Evolutionary conservation across 345 rosid genomes (phyloP).

Genomic region (Brassica rapa): DNA sequence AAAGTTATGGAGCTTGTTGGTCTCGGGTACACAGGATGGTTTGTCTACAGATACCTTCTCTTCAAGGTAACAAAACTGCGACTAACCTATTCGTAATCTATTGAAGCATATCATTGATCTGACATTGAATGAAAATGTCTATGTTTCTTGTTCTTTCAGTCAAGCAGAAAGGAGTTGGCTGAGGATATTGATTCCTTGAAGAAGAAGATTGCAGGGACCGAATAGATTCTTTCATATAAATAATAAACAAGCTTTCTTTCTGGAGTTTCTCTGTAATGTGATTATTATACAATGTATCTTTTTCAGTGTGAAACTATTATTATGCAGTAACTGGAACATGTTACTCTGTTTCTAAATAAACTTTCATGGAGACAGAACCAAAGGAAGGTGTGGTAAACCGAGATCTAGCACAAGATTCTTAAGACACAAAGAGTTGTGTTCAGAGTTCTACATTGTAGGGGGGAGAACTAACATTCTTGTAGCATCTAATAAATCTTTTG

Average conservation of each 20-base stretch:
- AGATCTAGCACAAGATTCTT: too few species aligned
- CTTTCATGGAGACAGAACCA: too few species aligned
- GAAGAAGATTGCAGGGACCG: constrained; percentile 93
- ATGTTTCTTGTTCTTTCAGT: constrained; percentile 49
- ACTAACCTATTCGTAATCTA: neutral
- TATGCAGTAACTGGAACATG: too few species aligned
- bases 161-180: constrained; percentile 93
- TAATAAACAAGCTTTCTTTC: neutral
- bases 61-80: constrained; percentile 70
- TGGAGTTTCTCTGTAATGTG: constrained; percentile 28
- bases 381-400: too few species aligned
- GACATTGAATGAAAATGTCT: constrained; percentile 3
- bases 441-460: too few species aligned
- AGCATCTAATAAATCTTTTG: too few species aligned
- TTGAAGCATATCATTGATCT: constrained; percentile 1
- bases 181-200: constrained; percentile 81
- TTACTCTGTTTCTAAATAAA: too few species aligned
- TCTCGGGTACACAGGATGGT: constrained; percentile 98
- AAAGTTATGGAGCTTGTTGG: constrained; percentile 95
- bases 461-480: too few species aligned
- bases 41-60: constrained; percentile 98
- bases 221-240: constrained; percentile 42
- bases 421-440: too few species aligned
- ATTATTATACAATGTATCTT: constrained; percentile 30
- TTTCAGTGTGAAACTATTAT: constrained; percentile 19